Percentiles rank a stretch among this genome's conserved stretches.
phyloP scores from a whole-genome alignment of 805 yeast species.

The Candida pseudofarinosa region DNA sequence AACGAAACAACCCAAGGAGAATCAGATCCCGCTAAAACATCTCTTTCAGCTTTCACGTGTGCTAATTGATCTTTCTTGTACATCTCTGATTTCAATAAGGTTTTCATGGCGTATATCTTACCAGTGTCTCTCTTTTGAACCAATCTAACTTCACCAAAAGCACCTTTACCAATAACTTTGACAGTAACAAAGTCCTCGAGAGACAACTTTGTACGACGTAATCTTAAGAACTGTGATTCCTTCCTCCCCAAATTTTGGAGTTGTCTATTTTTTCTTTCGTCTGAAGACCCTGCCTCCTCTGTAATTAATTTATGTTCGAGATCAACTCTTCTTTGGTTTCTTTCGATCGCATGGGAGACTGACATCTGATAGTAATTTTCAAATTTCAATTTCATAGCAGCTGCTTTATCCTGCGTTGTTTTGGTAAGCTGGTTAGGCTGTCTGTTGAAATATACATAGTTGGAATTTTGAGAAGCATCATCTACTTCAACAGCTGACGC shows the following conservation, averaged over 20 bases:
- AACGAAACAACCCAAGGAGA: conserved; percentile 86
- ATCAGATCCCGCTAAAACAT: conserved; percentile 86
- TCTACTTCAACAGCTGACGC: neutral
- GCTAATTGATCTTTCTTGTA: conserved; percentile 91
- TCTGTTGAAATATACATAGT: conserved; percentile 71
- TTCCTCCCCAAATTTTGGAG: conserved; percentile 79
- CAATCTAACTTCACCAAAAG: conserved; percentile 93
- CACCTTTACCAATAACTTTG: conserved; percentile 93
- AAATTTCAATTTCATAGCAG: conserved; percentile 74
- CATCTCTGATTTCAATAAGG: conserved; percentile 86
- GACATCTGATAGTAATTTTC: conserved; percentile 85
- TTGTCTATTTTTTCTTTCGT: conserved; percentile 81
- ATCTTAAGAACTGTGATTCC: conserved; percentile 80
- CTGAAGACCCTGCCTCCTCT: conserved; percentile 65
- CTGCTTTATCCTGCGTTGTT: conserved; percentile 74
- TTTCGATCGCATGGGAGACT: conserved; percentile 88
- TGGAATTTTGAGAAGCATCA: conserved; percentile 17
- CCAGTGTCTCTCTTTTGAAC: conserved; percentile 93
- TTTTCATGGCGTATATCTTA: conserved; percentile 91
- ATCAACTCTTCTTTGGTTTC: conserved; percentile 88
- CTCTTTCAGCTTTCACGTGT: conserved; percentile 94
- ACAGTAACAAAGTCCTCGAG: conserved; percentile 85
- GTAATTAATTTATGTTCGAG: conserved; percentile 67
- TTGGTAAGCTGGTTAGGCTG: conserved; percentile 78
- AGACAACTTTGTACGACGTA: conserved; percentile 78